Percentiles rank a stretch among this genome's conserved stretches.
These are phyloP conservation scores for Phytophthora citricola DNA, from an alignment of 352 stramenopile genomes.

Conservation along the genomic window DNA sequence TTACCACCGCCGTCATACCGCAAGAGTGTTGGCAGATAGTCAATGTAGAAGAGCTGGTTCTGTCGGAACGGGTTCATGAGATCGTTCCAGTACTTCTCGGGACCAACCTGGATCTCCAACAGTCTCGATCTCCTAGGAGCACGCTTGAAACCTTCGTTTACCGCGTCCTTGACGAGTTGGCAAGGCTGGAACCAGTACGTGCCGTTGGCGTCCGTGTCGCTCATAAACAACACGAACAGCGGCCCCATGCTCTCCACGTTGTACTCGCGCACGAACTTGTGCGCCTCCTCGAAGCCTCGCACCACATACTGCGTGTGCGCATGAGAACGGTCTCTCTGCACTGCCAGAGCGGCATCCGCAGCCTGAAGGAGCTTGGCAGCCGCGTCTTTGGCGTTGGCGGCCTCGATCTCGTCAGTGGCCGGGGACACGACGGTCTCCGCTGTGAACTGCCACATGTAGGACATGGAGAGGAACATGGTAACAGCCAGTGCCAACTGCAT, in stretches of 20 bases:
- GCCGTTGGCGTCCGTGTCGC: conserved; percentile 67
- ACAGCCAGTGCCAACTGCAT: conserved; percentile 70
- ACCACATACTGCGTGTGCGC: conserved; percentile 69
- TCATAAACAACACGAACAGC: conserved; percentile 83
- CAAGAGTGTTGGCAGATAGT: conserved; percentile 79
- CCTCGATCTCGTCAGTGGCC: conserved; percentile 20
- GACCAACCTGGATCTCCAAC: conserved; percentile 74
- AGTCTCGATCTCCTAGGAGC: conserved; percentile 67
- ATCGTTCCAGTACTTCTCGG: conserved; percentile 69
- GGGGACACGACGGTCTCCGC: conserved; percentile 40
- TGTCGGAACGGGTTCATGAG: conserved; percentile 78
- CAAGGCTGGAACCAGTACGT: conserved; percentile 85
- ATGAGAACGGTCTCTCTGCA: conserved; percentile 47
- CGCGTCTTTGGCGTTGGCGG: conserved; percentile 30
- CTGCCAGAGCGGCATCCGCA: conserved; percentile 27
- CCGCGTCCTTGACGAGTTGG: conserved; percentile 58
- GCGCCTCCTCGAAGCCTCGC: conserved; percentile 70
- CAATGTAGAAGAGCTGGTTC: conserved; percentile 87
- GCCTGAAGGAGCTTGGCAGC: conserved; percentile 26
- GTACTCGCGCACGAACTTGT: conserved; percentile 84
- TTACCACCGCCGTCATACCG: conserved; percentile 82
- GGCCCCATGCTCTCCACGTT: conserved; percentile 65
- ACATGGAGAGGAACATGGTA: conserved; percentile 66
- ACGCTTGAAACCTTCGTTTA: conserved; percentile 66
- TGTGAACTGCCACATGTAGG: conserved; percentile 81